Evolutionary conservation across 164 flowering plant genomes (phyloP), one percentile per base, ranked within the genome.

Genomic region (Kingdonia uniflora): DNA sequence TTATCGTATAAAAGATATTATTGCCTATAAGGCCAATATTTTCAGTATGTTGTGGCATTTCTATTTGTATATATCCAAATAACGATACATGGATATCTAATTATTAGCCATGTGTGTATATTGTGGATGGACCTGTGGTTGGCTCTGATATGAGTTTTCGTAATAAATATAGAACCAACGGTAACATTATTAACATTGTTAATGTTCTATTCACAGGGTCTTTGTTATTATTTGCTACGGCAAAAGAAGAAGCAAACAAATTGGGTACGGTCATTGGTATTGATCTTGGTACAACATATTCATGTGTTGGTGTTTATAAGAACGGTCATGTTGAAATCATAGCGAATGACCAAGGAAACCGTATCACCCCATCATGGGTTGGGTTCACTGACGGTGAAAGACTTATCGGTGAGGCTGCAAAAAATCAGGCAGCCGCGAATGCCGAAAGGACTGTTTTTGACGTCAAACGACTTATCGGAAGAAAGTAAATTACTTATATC

Each of bases 361-460:
- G 95, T 25, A 86, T 86, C 52, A 83, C 88, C 41, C 95, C 95
- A 23, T 84, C 95, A 7, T 86, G 95, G 95, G 91, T 86, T 55
- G 91, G 77, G 11, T 85, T 85, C 76, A 80, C 89, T 26, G 83
- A 82, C 58, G 43, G 60, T 39, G 91, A 86, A 71, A 81, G 95
- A 53, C 63, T 86, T 65, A 78, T 83, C 19, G 95, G 95, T 51
- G 95, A 85, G 77, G 95, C 95, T 55, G 95, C 95, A 8, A 85
- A 85, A 80, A 83, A 86, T 59, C 95, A 79, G 76, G 84, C 84
- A 2, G 87, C 87, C 56, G 86, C 70, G 11, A 86, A 86, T 41
- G 56, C 82, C 0, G 86, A 81, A 52, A 75, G 87, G 67, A 86
- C 95, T 22, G 19, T 86, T 56, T 86, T 86, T 56, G 86, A 86